Conservation (phyloP, 164 flowering plant genomes). For the Amborella trichopoda region DNA sequence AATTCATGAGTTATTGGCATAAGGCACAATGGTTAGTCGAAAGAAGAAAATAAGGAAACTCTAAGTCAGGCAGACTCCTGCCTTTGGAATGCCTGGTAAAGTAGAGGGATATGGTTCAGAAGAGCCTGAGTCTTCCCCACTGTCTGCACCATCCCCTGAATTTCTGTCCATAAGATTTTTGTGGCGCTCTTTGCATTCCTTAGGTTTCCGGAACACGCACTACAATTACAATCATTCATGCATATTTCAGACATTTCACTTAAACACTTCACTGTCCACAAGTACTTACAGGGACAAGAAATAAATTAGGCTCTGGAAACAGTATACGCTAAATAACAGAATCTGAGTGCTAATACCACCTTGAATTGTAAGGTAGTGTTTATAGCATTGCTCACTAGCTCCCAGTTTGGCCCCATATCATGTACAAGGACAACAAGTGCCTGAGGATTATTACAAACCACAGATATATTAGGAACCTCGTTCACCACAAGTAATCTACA, state of each 20-base stretch:
- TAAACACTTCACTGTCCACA: too few species aligned
- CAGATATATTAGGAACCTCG: too few species aligned
- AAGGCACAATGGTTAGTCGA: background rate
- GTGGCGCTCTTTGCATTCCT: slow-evolving; percentile 93
- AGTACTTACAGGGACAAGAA: too few species aligned
- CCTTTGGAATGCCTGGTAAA: slow-evolving; percentile 96
- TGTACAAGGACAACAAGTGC: slow-evolving; percentile 98
- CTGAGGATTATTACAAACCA: slow-evolving; percentile 36
- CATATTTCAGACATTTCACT: too few species aligned
- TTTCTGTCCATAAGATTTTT: slow-evolving; percentile 67
- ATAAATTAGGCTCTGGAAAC: too few species aligned
- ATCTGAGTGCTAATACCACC: slow-evolving; percentile 43
- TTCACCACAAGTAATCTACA: too few species aligned
- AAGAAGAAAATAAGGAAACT: too few species aligned
- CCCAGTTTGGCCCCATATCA: slow-evolving; percentile 99
- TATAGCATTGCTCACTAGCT: slow-evolving; percentile 91
- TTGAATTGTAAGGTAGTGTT: slow-evolving; percentile 76
- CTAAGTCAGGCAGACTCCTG: too few species aligned
- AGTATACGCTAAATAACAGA: too few species aligned
- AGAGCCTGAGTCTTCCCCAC: slow-evolving; percentile 96
- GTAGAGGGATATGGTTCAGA: slow-evolving; percentile 92
- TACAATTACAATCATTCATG: slow-evolving; percentile 23
- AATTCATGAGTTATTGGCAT: background rate
- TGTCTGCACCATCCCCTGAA: slow-evolving; percentile 87
- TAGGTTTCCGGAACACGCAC: slow-evolving; percentile 78